Evolutionary conservation across 148 eudicot species (phyloP), one percentile per base, ranked within the genome.

Genomic region (Persicaria maculosa): DNA sequence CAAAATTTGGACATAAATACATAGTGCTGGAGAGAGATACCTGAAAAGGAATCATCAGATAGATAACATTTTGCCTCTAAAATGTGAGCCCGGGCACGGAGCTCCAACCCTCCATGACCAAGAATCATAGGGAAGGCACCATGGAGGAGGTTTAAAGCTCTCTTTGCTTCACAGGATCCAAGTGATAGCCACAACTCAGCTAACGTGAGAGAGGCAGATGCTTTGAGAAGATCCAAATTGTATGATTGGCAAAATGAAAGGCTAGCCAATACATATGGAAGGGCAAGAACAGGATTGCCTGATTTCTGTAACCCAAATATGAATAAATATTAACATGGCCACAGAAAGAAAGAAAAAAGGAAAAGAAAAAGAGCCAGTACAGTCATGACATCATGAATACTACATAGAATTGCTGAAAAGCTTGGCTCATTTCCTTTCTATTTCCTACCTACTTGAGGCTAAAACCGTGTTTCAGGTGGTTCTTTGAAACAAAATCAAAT

Each of bases 31-130:
- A 57, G 52, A 48, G 52, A 40, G 74, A 7, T 68, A 94, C 98
- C 97, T 81, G 96, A 86, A 77, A 86, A 88, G 76, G 68, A 80
- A 52, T 89, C 80, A 74, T 92, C 97, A 68, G 97, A 85, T 55
- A 96, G 82, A 84, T 87, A 85, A 81, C 99, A 96, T 83, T 90
- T 96, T 15, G 94, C 96, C 86, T 96, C 97, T 31, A 85, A 81
- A 71, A 96, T 92, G 75, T 78, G 84, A 59, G 97, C 99, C 61
- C 99, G 91, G 81, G 90, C 90, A 74, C 92, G 81, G 71, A 96
- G 94, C 86, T 96, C 97, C 83, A 96, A 82, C 62, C 99, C 97
- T 47, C 99, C 97, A 80, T 92, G 94, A 74, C 99, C 97, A 80
- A 92, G 91, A 81, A 96, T 88, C 78, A 86, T 86, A 5, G 99